Conservation (phyloP, 108 stramenopile species). For the Cyclotella distinguenda region DNA sequence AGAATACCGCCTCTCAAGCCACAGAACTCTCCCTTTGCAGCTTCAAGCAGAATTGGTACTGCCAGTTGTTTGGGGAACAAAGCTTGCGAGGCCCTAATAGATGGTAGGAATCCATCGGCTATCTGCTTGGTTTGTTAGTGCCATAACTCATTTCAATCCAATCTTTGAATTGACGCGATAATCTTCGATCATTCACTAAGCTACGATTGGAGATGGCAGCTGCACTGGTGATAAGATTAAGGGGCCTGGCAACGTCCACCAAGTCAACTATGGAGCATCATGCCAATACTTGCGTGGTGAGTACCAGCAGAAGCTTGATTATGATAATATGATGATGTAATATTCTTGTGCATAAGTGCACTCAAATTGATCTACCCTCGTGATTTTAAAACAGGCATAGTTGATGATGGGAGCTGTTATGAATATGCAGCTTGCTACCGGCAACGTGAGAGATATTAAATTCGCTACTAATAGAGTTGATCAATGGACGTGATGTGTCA, state of each 20-base stretch:
- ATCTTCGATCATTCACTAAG: not conserved
- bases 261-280: not conserved
- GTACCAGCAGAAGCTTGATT: not conserved
- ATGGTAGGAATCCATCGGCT: not conserved
- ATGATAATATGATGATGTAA: not conserved
- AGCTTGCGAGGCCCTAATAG: not conserved
- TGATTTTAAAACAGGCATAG: not conserved
- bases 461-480: too few relatives aligned
- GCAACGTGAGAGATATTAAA: not conserved
- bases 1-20: not conserved
- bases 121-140: not conserved
- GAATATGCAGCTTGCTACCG: not conserved
- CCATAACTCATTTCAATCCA: too few relatives aligned
- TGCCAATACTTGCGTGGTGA: not conserved
- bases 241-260: not conserved
- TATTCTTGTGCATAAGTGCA: not conserved
- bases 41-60: not conserved
- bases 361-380: not conserved
- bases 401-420: not conserved
- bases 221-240: slow-evolving; percentile 2
- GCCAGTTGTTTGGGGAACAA: not conserved
- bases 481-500: too few relatives aligned
- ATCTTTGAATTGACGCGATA: too few relatives aligned
- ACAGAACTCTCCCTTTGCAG: not conserved
- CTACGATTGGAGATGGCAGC: not conserved